Base-by-base conservation (phyloP, 495 filamentous ascomycete genomes). In the Xylaria flabelliformis region DNA sequence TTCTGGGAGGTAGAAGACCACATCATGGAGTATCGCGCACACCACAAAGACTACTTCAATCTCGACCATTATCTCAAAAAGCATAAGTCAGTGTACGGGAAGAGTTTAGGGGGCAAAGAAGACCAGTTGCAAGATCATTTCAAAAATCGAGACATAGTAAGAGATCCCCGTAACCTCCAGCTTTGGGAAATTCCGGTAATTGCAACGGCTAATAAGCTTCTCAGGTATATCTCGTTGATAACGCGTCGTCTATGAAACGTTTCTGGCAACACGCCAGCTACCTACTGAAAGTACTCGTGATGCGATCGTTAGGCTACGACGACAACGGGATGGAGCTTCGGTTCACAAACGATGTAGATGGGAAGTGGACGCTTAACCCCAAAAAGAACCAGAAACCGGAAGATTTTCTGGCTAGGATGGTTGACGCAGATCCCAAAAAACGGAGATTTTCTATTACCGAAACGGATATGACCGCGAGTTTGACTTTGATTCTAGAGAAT, bases 171-270 rank as follows among this genome's bases (percentile, higher is more conserved):
- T 24, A 3, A 21, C 58, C 17, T 29, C 13, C 29, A 2, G 13
- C 6, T 1, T n/a, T 26, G 36, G 17, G 15, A 32, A 21, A 15
- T 50, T 50, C 26, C 15, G n/a, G 15, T 34, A 24, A 64, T 5
- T 21, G 10, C 4, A 46, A 34, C 9, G 4, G 17, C 42, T 50
- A n/a, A 65, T n/a, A 13, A 9, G 1, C 9, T 42, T 50, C 50
- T 5, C 12, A 79, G 77, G 74, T 73, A 10, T 79, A 76, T 58
- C 72, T 79, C 19, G 76, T 79, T 24, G 77, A 79, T 67, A 78
- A 79, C 39, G 77, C 71, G 2, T 72, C 73, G 24, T 71, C 77
- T 10, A 79, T 79, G 77, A 34, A 61, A 17, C 15, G 55, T 4
- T 66, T 77, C 56, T 82, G 80, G 80, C 17, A 55, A 17, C 71